Percentiles rank a stretch among this genome's conserved stretches.
These are phyloP conservation scores for Hamiltosporidium magnivora DNA, from an alignment of 371 early-diverging fungal species.

Conservation along the genomic window DNA sequence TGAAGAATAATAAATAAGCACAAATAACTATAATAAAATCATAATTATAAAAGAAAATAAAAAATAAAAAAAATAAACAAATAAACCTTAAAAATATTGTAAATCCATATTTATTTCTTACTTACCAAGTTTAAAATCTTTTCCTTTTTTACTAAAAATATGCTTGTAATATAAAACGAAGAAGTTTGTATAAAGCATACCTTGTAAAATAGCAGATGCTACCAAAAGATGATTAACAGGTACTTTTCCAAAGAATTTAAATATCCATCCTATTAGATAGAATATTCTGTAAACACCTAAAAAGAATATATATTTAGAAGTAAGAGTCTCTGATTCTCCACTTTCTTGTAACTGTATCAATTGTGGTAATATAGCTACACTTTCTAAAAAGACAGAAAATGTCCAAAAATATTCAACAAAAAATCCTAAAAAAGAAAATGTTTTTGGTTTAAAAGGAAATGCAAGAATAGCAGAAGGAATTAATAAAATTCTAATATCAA, in stretches of 20 bases:
- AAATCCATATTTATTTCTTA: too few species aligned
- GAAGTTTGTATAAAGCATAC: constrained; percentile 84
- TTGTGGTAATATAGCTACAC: constrained; percentile 92
- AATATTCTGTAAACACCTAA: constrained; percentile 84
- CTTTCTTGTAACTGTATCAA: constrained; percentile 81
- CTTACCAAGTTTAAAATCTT: too few species aligned
- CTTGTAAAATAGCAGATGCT: constrained; percentile 76
- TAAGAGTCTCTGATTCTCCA: constrained; percentile 92
- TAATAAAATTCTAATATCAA: constrained; percentile 56
- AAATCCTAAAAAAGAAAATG: constrained; percentile 46
- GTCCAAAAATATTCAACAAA: constrained; percentile 62
- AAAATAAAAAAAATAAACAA: too few species aligned
- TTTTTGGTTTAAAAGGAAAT: constrained; percentile 53
- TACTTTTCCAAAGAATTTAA: constrained; percentile 57
- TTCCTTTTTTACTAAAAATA: not conserved
- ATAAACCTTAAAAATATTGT: too few species aligned
- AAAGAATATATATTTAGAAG: constrained; percentile 86
- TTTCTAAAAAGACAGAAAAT: constrained; percentile 84
- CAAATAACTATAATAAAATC: too few species aligned
- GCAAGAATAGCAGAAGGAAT: constrained; percentile 56
- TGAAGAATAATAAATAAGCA: too few species aligned
- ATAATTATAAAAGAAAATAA: too few species aligned
- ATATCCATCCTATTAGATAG: constrained; percentile 86
- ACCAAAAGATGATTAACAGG: constrained; percentile 62
- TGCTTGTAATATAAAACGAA: constrained; percentile 75